Evolutionary conservation across 805 yeast genomes (phyloP).

Genomic region (Saccharomycopsis synnaedendra): DNA sequence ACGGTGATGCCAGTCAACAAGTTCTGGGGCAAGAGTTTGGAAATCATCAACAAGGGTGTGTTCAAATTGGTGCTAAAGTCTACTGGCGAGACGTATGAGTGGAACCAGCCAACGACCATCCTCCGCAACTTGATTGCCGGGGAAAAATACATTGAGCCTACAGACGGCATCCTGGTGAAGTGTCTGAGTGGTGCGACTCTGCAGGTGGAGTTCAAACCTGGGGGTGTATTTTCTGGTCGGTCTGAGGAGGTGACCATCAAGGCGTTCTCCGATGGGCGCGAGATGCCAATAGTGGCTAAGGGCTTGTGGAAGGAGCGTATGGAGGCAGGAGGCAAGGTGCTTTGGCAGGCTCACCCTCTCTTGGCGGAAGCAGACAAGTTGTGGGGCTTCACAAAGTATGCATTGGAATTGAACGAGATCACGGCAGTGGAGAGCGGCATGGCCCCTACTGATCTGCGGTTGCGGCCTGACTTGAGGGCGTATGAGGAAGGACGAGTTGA

Average conservation of each 20-base stretch:
- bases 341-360: constrained; percentile 68
- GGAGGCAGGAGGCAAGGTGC: constrained; percentile 24
- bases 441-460: constrained; percentile 83
- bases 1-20: constrained; percentile 72
- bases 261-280: constrained; percentile 17
- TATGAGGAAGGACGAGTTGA: constrained; percentile 64
- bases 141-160: constrained; percentile 87
- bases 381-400: constrained; percentile 79
- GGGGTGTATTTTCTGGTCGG: constrained; percentile 79
- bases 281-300: constrained; percentile 19
- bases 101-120: constrained; percentile 75
- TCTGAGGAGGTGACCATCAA: constrained; percentile 53
- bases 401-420: constrained; percentile 72
- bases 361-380: constrained; percentile 47
- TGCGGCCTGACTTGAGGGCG: constrained; percentile 71
- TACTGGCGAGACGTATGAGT: constrained; percentile 60
- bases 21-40: constrained; percentile 92
- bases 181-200: constrained; percentile 64
- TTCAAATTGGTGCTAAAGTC: constrained; percentile 43
- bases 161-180: constrained; percentile 50
- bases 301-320: constrained; percentile 78
- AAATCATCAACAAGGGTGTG: constrained; percentile 65
- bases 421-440: constrained; percentile 54
- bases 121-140: constrained; percentile 88
- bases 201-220: constrained; percentile 60